Evolutionary conservation across 192 early-diverging fungal species (phyloP), one percentile per base, ranked within the genome.

Genomic region (Coemansia sp.): DNA sequence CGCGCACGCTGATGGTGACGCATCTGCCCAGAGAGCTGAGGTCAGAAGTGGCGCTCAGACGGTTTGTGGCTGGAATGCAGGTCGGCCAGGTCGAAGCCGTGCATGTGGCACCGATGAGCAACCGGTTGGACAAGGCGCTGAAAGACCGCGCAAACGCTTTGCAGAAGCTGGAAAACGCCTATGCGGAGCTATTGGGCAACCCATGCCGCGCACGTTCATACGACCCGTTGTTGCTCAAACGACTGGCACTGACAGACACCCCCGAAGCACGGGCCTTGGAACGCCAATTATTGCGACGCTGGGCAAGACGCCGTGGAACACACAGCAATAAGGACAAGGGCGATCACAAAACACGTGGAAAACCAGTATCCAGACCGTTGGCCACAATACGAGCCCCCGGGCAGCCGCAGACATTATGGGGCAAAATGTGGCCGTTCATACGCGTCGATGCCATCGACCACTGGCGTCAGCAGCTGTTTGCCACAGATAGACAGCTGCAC

Each of bases 1-100:
- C 90, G 22, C 87, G 91, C 45, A 90, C 90, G 33, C 85, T 93
- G 35, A 87, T 93, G 85, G 80, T 91, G 4, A 86, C 87, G 9
- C 87, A 87, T 14, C 66, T 93, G 55, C 92, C 92, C 20, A 65
- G 84, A 3, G 73, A 86, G n/a, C 71, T 91, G 33, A 85, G 90
- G 53, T 68, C 76, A 1, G 85, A 89, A 52, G 22, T 54, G 9
- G 70, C 61, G 15, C 73, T 93, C 34, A 71, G 84, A 32, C 79
- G 87, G 4, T 93, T 88, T 65, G 86, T 90, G 43, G 80, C 85
- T 12, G 79, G 77, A 0, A 71, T 93, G 51, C 85, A 84, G 1
- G 68, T 87, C 8, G 92, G 92, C 41, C 53, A 59, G 4, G 88
- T 93, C 6, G 89, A 92, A 64, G 81, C 79, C 11, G 89, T 89